A percentile compares a stretch with the other conserved stretches of the same genome.
phyloP scores from a whole-genome alignment of 1,284 basidiomycete species.

The Testicularia cyperi region DNA sequence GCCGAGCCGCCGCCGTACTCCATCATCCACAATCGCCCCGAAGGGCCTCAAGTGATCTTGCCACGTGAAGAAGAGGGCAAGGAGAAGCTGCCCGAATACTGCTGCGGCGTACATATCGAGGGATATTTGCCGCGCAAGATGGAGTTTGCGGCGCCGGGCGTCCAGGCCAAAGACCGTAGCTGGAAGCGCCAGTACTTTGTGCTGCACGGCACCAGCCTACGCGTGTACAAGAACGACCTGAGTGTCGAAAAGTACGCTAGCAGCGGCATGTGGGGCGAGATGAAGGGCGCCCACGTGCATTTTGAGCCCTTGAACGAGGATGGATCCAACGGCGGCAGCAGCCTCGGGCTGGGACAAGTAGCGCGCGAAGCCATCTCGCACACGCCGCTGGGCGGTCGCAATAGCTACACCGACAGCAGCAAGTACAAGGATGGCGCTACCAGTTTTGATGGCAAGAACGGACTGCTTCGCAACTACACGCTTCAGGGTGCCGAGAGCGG shows the following conservation, averaged over 20 bases:
- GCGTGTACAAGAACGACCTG: slow-evolving; percentile 72
- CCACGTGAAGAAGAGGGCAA: slow-evolving; percentile 67
- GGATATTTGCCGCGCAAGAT: slow-evolving; percentile 87
- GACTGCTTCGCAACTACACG: slow-evolving; percentile 69
- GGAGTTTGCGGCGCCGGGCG: slow-evolving; percentile 83
- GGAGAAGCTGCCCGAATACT: slow-evolving; percentile 80
- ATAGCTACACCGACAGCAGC: slow-evolving; percentile 2
- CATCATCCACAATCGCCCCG: slow-evolving; percentile 51
- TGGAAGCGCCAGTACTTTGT: slow-evolving; percentile 89
- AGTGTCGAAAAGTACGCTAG: slow-evolving; percentile 52
- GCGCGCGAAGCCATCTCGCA: slow-evolving; percentile 37
- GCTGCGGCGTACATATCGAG: slow-evolving; percentile 80
- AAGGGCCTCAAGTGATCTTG: slow-evolving; percentile 46
- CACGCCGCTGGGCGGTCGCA: slow-evolving; percentile 16
- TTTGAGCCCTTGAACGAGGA: slow-evolving; percentile 47
- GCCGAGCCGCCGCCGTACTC: slow-evolving; percentile 50
- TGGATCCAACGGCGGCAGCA: slow-evolving; percentile 29
- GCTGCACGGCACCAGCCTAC: slow-evolving; percentile 85
- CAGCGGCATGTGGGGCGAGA: slow-evolving; percentile 58
- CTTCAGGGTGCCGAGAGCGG: slow-evolving; percentile 89
- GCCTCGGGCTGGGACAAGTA: slow-evolving; percentile 21
- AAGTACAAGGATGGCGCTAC: slow-evolving; percentile 7
- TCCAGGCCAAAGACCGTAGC: slow-evolving; percentile 83
- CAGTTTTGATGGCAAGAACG: slow-evolving; percentile 30
- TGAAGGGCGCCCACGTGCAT: slow-evolving; percentile 53